A percentile compares a stretch with the other conserved stretches of the same genome.
Evolutionary conservation across 805 yeast species (phyloP).

Genomic region (Starmerella vitae): DNA sequence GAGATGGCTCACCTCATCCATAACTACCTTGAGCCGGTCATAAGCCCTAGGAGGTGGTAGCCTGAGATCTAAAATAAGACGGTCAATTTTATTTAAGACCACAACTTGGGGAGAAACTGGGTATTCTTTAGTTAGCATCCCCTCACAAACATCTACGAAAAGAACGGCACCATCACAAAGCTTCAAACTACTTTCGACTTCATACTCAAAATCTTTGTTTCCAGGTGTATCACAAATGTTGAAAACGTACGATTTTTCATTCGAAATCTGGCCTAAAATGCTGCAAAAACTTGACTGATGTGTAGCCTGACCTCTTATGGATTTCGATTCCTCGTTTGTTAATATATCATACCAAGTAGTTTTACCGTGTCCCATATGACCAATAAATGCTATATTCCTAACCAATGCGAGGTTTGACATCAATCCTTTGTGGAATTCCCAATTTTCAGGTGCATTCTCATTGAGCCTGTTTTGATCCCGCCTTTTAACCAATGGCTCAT

Average conservation of each 20-base stretch:
- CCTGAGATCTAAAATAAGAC: slow-evolving; percentile 66
- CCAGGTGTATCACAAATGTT: slow-evolving; percentile 86
- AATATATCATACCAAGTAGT: slow-evolving; percentile 51
- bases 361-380: slow-evolving; percentile 75
- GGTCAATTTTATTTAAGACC: slow-evolving; percentile 68
- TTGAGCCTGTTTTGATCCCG: slow-evolving; percentile 47
- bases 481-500: slow-evolving; percentile 52
- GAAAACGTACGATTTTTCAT: slow-evolving; percentile 41
- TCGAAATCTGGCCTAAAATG: slow-evolving; percentile 40
- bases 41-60: slow-evolving; percentile 64
- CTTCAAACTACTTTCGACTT: slow-evolving; percentile 42
- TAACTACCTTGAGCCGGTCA: slow-evolving; percentile 33
- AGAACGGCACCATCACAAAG: slow-evolving; percentile 53
- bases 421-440: slow-evolving; percentile 42
- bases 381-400: slow-evolving; percentile 67
- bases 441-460: slow-evolving; percentile 1
- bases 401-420: slow-evolving; percentile 46
- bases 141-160: slow-evolving; percentile 78
- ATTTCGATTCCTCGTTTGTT: neutral
- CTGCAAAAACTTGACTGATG: slow-evolving; percentile 52
- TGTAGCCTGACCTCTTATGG: slow-evolving; percentile 45
- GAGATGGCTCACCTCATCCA: slow-evolving; percentile 43
- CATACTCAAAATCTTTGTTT: slow-evolving; percentile 73
- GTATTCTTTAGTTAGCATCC: slow-evolving; percentile 40
- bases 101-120: slow-evolving; percentile 29